A percentile compares a stretch with the other conserved stretches of the same genome.
phyloP scores from a whole-genome alignment of 441 rosid genomes.

The Mallotus repandus region DNA sequence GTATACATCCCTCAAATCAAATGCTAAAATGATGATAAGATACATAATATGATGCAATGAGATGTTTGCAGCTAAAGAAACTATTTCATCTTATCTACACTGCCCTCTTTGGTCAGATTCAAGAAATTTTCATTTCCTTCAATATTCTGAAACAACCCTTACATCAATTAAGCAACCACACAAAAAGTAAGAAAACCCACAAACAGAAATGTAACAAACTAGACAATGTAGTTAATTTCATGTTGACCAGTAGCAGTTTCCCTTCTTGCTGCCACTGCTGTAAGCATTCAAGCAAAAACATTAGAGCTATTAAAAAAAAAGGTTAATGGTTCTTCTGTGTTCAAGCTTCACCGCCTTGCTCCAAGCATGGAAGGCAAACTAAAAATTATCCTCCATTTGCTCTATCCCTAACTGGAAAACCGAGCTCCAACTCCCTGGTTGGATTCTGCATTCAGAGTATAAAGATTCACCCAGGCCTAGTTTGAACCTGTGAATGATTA shows the following conservation, averaged over 20 bases:
- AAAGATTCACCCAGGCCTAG: constrained; percentile 40
- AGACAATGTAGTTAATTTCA: constrained; percentile 30
- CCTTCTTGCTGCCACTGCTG: constrained; percentile 35
- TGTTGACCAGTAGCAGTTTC: constrained; percentile 33
- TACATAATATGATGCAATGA: too few species aligned
- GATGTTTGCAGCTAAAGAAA: background rate
- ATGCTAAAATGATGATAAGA: background rate
- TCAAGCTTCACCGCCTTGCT: constrained; percentile 38
- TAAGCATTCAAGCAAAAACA: constrained; percentile 29
- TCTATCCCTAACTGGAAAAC: constrained; percentile 58
- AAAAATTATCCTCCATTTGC: constrained; percentile 59
- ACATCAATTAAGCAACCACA: constrained; percentile 30
- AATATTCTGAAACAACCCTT: constrained; percentile 27
- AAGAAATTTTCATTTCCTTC: constrained; percentile 21
- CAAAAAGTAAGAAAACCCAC: constrained; percentile 18
- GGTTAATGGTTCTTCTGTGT: constrained; percentile 31
- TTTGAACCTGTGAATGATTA: constrained; percentile 46
- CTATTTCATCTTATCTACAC: constrained; percentile 12
- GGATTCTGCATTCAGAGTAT: constrained; percentile 54
- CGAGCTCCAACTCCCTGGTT: constrained; percentile 61
- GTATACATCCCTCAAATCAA: too few species aligned
- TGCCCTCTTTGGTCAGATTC: constrained; percentile 6
- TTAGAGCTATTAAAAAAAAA: constrained; percentile 11
- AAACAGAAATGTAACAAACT: constrained; percentile 24
- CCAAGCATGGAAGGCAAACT: constrained; percentile 45